Evolutionary conservation across 495 filamentous ascomycete species (phyloP), one percentile per base, ranked within the genome.

Genomic region (Aspergillus hancockii): DNA sequence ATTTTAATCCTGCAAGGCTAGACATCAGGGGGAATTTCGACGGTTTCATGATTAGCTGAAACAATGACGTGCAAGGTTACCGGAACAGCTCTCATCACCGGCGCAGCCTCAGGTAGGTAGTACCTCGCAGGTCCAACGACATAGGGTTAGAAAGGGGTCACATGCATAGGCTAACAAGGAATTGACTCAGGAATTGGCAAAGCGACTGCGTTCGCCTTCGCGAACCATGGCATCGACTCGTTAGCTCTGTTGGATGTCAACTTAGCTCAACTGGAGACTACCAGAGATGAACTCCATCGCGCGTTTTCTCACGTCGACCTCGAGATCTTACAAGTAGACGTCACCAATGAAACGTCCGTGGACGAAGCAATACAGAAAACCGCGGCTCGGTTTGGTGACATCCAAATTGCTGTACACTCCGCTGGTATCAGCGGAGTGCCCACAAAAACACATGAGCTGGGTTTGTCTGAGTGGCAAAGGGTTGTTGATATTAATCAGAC

Each of bases 351-450:
- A 57, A 49, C 30, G 18, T 64, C 64, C 4, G 66, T 71, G 25
- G 43, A 63, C 0, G 38, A 40, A 4, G 64, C 68, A 8, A 52
- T 71, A 4, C 49, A 54, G 10, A 59, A 63, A 34, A 60, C 58
- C 0, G 63, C 54, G 3, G 45, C 65, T 1, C 59, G 69, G 5
- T 79, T 71, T 10, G 73, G 77, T 16, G 64, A 79, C 23, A 73
- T 86, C 18, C 83, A 86, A 52, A 80, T 85, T 21, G 59, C 83
- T 0, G 69, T 85, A 31, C 79, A 82, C 58, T 79, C 80, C 21
- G 75, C 76, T 13, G 83, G 76, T 0, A 63, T 72, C 1, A 47
- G 52, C 36, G 66, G 69, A 8, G 52, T 30, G 0, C 51, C 70
- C 0, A 58, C 57, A 0, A 54, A 64, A 0, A 77, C 78, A 5